Evolutionary conservation across 495 filamentous ascomycete species (phyloP).

Genomic region (Usnea hakonensis): DNA sequence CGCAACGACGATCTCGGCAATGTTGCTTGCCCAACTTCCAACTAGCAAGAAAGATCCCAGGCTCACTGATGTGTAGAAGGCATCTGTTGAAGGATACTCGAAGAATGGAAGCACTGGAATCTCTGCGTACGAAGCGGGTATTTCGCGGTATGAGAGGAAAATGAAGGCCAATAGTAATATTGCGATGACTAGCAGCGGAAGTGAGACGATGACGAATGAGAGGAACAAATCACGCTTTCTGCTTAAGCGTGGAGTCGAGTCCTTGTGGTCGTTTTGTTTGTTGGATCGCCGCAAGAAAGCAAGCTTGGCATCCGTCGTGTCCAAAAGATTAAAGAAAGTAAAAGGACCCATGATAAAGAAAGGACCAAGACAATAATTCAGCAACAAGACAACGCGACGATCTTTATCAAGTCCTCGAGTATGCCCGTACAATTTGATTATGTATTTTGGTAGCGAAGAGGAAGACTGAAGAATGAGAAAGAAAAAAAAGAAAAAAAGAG

Average conservation of each 20-base stretch:
- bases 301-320: not conserved
- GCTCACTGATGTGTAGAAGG: slow-evolving; percentile 5
- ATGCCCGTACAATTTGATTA: no score
- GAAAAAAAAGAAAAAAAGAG: no score
- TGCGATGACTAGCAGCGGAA: slow-evolving; percentile 13
- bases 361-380: not conserved
- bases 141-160: slow-evolving; percentile 8
- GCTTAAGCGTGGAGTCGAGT: slow-evolving; percentile 4
- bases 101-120: not conserved
- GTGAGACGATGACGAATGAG: slow-evolving; percentile 15
- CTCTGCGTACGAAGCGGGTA: not conserved
- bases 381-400: not conserved
- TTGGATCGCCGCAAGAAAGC: not conserved
- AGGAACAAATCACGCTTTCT: slow-evolving; percentile 11
- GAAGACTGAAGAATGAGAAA: no score
- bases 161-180: slow-evolving; percentile 10
- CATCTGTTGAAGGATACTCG: not conserved
- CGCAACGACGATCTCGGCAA: slow-evolving; percentile 11
- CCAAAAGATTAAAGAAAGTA: not conserved
- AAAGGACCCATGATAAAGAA: not conserved
- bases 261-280: not conserved
- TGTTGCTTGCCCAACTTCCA: slow-evolving; percentile 15
- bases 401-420: no score
- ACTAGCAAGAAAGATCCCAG: slow-evolving; percentile 11
- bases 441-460: no score